Evolutionary conservation across 1,284 basidiomycete species (phyloP), one percentile per base, ranked within the genome.

Genomic region (Cerioporus squamosus): DNA sequence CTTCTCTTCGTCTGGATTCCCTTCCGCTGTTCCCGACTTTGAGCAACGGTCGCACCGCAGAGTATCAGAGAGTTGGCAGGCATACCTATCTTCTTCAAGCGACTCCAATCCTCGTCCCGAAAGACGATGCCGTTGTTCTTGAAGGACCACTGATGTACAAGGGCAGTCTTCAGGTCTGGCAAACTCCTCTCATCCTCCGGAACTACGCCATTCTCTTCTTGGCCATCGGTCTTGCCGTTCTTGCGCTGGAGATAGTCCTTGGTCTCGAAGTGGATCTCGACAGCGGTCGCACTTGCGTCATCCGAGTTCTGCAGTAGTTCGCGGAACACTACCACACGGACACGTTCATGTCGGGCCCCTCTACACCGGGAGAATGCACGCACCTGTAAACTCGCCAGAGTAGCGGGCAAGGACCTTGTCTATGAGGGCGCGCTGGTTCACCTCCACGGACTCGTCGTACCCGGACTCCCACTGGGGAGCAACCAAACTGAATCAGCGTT

Each of bases 231-330:
- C 12, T 54, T 55, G 24, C 29, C 53, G 59, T 76, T 74, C 65
- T 78, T 77, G n/a, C 70, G 73, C 23, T 81, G 78, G 6, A 86
- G 52, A 59, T 81, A 86, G 8, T 68, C 71, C 69, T 85, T 76
- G 0, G 92, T 91, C 70, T 92, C 86, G 65, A 95, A 95, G 59
- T 81, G 84, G 64, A 96, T 93, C 73, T 95, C 91, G 1, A 91
- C 93, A 38, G 84, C 77, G 55, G 83, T 85, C 6, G 95, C 91
- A 42, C 87, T 88, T 1, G 94, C 95, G 76, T 98, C 97, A 71
- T 98, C 96, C 15, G 96, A 96, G 70, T 98, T 98, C 78, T 98
- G 82, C 0, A 98, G 78, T 10, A 98, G 85, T 72, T 98, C 96
- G 40, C 96, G 85, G 68, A 95, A 97, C 45, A 96, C 93, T 84